phyloP scores from a whole-genome alignment of 768 basidiomycete genomes.

The Scleroderma bovista region DNA sequence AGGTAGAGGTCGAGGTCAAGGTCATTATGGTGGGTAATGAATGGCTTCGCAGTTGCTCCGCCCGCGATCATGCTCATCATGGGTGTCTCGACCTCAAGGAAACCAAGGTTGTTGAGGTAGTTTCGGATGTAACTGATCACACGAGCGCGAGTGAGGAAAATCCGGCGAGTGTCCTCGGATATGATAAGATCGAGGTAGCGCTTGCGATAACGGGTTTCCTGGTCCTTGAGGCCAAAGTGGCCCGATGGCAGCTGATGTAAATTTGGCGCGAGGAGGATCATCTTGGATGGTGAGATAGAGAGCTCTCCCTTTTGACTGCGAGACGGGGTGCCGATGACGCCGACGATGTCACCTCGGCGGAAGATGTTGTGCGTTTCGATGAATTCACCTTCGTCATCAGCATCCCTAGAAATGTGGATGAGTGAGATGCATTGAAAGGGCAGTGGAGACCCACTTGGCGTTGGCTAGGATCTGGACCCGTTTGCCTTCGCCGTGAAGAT shows the following conservation, averaged over 20 bases:
- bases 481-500: conserved; percentile 84
- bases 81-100: conserved; percentile 98
- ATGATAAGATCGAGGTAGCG: conserved; percentile 98
- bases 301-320: conserved; percentile 96
- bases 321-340: conserved; percentile 81
- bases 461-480: conserved; percentile 96
- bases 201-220: conserved; percentile 97
- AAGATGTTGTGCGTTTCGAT: conserved; percentile 74
- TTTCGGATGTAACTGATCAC: conserved; percentile 92
- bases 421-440: neutral
- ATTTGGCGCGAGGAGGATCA: conserved; percentile 91
- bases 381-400: conserved; percentile 59
- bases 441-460: conserved; percentile 52
- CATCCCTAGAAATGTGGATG: conserved; percentile 42
- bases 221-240: conserved; percentile 94
- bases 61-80: conserved; percentile 97
- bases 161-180: conserved; percentile 80
- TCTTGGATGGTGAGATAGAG: conserved; percentile 75
- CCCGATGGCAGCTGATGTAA: conserved; percentile 91
- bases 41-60: conserved; percentile 98
- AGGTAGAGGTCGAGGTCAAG: conserved; percentile 94
- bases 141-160: conserved; percentile 85
- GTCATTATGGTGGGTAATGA: conserved; percentile 98
- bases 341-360: conserved; percentile 94
- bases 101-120: conserved; percentile 85